Evolutionary conservation across 148 eudicot genomes (phyloP).

Genomic region (Silene latifolia): DNA sequence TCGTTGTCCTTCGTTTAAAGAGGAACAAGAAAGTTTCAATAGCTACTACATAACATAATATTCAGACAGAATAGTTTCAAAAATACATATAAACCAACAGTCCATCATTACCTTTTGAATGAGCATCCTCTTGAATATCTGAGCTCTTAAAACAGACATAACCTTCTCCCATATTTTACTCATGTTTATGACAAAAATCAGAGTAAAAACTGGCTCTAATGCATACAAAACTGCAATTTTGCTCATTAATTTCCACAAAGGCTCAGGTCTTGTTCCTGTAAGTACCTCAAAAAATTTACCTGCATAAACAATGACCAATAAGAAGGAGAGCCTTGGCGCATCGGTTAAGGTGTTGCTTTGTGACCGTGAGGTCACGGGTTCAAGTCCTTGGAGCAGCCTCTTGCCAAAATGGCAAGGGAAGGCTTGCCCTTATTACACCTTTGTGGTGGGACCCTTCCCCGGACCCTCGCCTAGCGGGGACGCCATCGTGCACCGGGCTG

Average conservation of each 20-base stretch:
- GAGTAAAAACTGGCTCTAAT: conserved; percentile 82
- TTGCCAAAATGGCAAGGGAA: no score
- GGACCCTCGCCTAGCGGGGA: no score
- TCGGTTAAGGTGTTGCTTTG: no score
- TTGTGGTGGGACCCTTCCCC: no score
- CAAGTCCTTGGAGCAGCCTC: no score
- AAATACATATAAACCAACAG: not conserved
- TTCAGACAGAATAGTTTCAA: not conserved
- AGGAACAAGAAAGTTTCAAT: not conserved
- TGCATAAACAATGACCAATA: conserved; percentile 33
- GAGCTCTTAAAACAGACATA: conserved; percentile 95
- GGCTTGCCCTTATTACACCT: no score
- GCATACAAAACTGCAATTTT: conserved; percentile 68
- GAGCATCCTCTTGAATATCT: conserved; percentile 73
- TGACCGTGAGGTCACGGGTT: no score
- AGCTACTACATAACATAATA: not conserved
- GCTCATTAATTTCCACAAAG: conserved; percentile 71
- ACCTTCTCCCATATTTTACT: conserved; percentile 93
- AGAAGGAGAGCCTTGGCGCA: no score
- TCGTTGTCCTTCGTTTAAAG: not conserved
- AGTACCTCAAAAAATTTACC: conserved; percentile 89
- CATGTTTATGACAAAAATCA: conserved; percentile 77
- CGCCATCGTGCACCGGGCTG: no score
- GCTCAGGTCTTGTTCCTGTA: conserved; percentile 63
- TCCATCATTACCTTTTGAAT: conserved; percentile 72